Percentiles rank a stretch among this genome's conserved stretches.
These are phyloP conservation scores for Colletotrichum orbiculare DNA, from an alignment of 2,329 filamentous ascomycete genomes.

Conservation along the genomic window DNA sequence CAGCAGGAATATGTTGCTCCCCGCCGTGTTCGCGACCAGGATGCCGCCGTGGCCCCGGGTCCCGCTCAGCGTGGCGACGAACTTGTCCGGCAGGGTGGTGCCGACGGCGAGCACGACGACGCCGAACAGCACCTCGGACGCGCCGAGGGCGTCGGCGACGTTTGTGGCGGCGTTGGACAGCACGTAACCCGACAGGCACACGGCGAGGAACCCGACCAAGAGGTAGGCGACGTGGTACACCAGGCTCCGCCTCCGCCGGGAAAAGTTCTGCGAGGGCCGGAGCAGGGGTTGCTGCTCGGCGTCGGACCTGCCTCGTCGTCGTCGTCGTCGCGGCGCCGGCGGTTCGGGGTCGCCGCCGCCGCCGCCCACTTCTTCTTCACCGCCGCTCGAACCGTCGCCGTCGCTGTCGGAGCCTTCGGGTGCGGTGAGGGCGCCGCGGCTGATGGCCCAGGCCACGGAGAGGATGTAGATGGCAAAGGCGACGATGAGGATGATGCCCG, in stretches of 20 bases:
- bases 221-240: constrained; percentile 48
- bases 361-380: constrained; percentile 21
- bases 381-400: constrained; percentile 40
- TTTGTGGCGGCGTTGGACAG: constrained; percentile 58
- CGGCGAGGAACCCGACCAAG: constrained; percentile 54
- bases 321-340: neutral
- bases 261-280: constrained; percentile 19
- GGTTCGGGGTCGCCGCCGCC: too few species aligned
- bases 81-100: constrained; percentile 65
- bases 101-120: constrained; percentile 60
- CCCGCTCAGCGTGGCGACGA: constrained; percentile 60
- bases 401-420: constrained; percentile 50
- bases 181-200: constrained; percentile 60
- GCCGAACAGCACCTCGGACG: constrained; percentile 60
- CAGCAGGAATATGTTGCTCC: constrained; percentile 66
- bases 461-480: constrained; percentile 56
- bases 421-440: constrained; percentile 51
- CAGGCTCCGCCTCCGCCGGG: constrained; percentile 16
- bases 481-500: constrained; percentile 51
- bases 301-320: neutral
- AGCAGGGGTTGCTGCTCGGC: constrained; percentile 19
- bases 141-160: constrained; percentile 52
- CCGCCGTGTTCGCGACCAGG: constrained; percentile 62
- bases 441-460: constrained; percentile 57
- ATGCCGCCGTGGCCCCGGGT: constrained; percentile 59